Evolutionary conservation across 768 basidiomycete species (phyloP), one percentile per base, ranked within the genome.

Genomic region (Trametes elegans): DNA sequence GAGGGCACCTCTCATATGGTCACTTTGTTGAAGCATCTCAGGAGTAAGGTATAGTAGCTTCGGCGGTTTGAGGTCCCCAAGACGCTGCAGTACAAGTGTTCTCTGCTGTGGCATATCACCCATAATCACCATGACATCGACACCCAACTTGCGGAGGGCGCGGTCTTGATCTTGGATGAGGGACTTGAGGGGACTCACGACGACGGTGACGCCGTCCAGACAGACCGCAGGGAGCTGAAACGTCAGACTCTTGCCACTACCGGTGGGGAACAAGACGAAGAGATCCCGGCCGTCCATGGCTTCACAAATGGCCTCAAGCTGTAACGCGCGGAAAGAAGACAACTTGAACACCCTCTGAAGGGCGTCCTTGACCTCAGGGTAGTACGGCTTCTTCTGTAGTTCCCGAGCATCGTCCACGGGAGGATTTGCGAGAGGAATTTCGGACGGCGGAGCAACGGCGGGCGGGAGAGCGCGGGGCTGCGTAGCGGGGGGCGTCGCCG

Each of bases 221-320:
- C 93, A 90, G 29, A 97, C 78, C 2, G 93, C 95, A 0, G 97
- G 97, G 1, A 98, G 84, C 68, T 98, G 86, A 69, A 86, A 93
- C 62, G 88, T 93, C 34, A 94, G 74, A 63, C 87, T 90, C 72
- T 95, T 94, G 0, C 93, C 93, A 4, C 93, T 93, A 31, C 93
- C 94, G 1, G 97, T 99, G 1, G 97, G 97, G 84, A 98, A 95
- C 7, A 98, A 79, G 16, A 98, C 91, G 61, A 98, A 93, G 16
- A 93, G 91, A 64, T 98, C 96, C 50, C 77, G 81, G 7, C 88
- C 93, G 2, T 78, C 75, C 69, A 99, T 73, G 0, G 89, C 84
- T 14, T 87, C 88, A 39, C 82, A 79, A 59, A 98, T 89, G 2
- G 90, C 93, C 64, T 90, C 86, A 35, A 93, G 78, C 66, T 98